Conservation (phyloP, 768 basidiomycete species). For the Tulasnella sp. region DNA sequence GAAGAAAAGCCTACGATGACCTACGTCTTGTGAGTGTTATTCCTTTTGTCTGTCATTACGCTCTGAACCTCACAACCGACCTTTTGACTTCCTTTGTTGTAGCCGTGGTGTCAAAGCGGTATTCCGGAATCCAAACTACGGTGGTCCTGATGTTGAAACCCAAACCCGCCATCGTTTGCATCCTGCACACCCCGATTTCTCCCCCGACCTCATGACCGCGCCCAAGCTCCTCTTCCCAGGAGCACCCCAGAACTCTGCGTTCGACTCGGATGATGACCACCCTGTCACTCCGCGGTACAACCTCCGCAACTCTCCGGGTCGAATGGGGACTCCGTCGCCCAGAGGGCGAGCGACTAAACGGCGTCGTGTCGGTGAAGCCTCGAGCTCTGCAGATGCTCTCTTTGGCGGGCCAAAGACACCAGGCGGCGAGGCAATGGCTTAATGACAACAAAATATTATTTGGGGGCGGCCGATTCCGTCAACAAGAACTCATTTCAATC, state of each 20-base stretch:
- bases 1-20: constrained; percentile 61
- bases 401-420: constrained; percentile 9
- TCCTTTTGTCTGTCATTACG: background rate
- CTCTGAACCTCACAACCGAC: background rate
- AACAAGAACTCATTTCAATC: background rate
- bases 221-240: constrained; percentile 50
- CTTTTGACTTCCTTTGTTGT: background rate
- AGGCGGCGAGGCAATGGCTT: background rate
- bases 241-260: background rate
- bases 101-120: constrained; percentile 65
- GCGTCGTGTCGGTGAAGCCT: background rate
- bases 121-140: constrained; percentile 62
- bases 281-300: constrained; percentile 3
- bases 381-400: background rate
- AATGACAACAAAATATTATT: background rate
- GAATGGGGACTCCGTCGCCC: background rate
- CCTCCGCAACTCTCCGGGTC: background rate
- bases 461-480: background rate
- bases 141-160: constrained; percentile 42
- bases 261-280: background rate
- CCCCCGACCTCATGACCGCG: constrained; percentile 50
- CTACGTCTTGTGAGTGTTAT: constrained; percentile 65
- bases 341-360: background rate
- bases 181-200: constrained; percentile 60
- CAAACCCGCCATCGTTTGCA: constrained; percentile 52